These are phyloP conservation scores for Gastrodia elata DNA, from an alignment of 106 monocot species.

Conservation along the genomic window DNA sequence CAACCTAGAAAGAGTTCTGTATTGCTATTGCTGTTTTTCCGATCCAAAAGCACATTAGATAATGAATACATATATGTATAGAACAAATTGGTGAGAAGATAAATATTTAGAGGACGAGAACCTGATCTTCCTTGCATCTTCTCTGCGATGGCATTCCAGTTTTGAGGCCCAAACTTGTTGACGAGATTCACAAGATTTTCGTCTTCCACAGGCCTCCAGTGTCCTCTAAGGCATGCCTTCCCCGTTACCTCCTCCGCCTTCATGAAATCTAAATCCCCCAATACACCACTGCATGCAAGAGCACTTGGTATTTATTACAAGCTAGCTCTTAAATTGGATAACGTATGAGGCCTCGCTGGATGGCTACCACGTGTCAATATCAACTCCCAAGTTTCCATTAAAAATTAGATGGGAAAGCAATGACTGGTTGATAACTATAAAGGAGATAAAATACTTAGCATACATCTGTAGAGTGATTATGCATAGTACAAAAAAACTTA, in stretches of 20 bases:
- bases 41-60: conserved; percentile 26
- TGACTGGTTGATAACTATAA: no score
- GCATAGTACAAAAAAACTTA: not conserved
- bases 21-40: no score
- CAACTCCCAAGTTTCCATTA: no score
- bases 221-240: conserved; percentile 43
- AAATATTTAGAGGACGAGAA: not conserved
- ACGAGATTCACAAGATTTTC: conserved; percentile 67
- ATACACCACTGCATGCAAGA: conserved; percentile 1
- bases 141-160: conserved; percentile 84
- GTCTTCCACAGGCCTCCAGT: conserved; percentile 87
- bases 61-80: no score
- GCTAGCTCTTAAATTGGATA: no score
- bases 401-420: no score
- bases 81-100: no score
- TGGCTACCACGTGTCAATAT: conserved; percentile 3
- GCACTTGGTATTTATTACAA: no score
- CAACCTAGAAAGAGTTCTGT: no score
- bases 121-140: conserved; percentile 86
- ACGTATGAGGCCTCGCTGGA: no score
- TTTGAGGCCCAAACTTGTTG: conserved; percentile 72
- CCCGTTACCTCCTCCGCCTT: conserved; percentile 10
- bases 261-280: conserved; percentile 1
- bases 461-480: no score
- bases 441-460: no score